Evolutionary conservation across 192 early-diverging fungal genomes (phyloP).

Genomic region (Coemansia sp.): DNA sequence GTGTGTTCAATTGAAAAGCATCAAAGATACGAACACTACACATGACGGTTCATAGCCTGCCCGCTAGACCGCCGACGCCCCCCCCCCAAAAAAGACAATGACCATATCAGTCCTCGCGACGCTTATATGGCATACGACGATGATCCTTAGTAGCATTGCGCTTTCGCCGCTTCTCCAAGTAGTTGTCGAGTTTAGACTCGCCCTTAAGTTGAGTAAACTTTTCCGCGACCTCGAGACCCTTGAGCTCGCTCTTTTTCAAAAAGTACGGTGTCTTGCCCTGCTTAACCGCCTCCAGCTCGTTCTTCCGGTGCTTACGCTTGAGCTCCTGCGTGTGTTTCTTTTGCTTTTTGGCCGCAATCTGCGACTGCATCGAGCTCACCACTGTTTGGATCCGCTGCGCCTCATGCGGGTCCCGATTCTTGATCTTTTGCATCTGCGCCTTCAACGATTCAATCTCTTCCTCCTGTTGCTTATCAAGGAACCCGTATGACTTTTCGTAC

Average conservation of each 20-base stretch:
- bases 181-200: slow-evolving; percentile 75
- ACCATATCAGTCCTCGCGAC: slow-evolving; percentile 31
- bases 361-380: slow-evolving; percentile 65
- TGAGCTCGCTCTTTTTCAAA: slow-evolving; percentile 80
- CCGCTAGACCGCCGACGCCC: background rate
- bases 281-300: slow-evolving; percentile 75
- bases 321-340: slow-evolving; percentile 62
- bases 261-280: slow-evolving; percentile 95
- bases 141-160: slow-evolving; percentile 89
- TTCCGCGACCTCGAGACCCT: slow-evolving; percentile 84
- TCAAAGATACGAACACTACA: background rate
- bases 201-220: slow-evolving; percentile 78
- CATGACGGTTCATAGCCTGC: background rate
- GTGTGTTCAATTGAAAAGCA: background rate
- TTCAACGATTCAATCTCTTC: slow-evolving; percentile 73
- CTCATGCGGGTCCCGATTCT: slow-evolving; percentile 57
- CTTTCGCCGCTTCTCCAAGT: slow-evolving; percentile 93
- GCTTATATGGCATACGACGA: slow-evolving; percentile 63
- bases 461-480: slow-evolving; percentile 78
- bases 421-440: slow-evolving; percentile 66
- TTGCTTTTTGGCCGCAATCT: slow-evolving; percentile 49
- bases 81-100: background rate
- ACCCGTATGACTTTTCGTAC: slow-evolving; percentile 90
- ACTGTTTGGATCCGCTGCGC: slow-evolving; percentile 62
- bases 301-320: slow-evolving; percentile 76